Percentiles rank a stretch among this genome's conserved stretches.
phyloP scores from a whole-genome alignment of 2,329 filamentous ascomycete species.

The Zymoseptoria crescenta region DNA sequence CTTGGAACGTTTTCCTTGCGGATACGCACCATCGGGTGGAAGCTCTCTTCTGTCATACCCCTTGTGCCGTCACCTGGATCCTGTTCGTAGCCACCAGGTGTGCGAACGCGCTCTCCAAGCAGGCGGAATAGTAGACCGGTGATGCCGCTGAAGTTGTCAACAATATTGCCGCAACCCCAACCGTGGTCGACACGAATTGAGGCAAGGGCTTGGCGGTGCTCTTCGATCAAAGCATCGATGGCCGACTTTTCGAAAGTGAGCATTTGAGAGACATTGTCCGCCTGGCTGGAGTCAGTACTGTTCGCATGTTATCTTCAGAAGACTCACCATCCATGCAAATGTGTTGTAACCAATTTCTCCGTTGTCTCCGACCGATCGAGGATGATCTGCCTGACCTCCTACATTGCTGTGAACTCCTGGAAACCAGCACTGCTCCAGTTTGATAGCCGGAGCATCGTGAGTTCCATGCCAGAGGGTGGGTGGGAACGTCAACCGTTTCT shows the following conservation, averaged over 20 bases:
- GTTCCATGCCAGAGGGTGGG: slow-evolving; percentile 31
- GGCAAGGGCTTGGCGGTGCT: slow-evolving; percentile 4
- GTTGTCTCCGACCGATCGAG: not conserved
- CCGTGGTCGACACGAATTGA: not conserved
- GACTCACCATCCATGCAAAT: slow-evolving; percentile 12
- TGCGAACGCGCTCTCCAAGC: slow-evolving; percentile 5
- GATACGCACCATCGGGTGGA: slow-evolving; percentile 10
- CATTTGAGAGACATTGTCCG: slow-evolving; percentile 9
- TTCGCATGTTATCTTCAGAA: not conserved
- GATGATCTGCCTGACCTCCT: slow-evolving; percentile 25
- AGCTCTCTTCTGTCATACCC: slow-evolving; percentile 5
- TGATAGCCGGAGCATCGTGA: slow-evolving; percentile 27
- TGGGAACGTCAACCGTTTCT: slow-evolving; percentile 28
- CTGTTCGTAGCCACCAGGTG: slow-evolving; percentile 4
- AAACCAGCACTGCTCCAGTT: slow-evolving; percentile 38
- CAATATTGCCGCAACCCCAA: slow-evolving; percentile 12
- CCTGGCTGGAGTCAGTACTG: not conserved
- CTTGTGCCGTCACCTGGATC: not conserved
- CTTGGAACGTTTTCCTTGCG: slow-evolving; percentile 1
- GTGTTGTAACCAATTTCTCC: slow-evolving; percentile 11
- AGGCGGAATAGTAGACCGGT: slow-evolving; percentile 7
- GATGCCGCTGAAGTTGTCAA: slow-evolving; percentile 11
- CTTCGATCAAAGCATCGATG: slow-evolving; percentile 4
- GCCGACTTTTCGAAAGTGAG: slow-evolving; percentile 12
- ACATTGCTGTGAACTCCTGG: slow-evolving; percentile 35